phyloP scores from a whole-genome alignment of 2,329 filamentous ascomycete species.

The Cercospora brassicicola region DNA sequence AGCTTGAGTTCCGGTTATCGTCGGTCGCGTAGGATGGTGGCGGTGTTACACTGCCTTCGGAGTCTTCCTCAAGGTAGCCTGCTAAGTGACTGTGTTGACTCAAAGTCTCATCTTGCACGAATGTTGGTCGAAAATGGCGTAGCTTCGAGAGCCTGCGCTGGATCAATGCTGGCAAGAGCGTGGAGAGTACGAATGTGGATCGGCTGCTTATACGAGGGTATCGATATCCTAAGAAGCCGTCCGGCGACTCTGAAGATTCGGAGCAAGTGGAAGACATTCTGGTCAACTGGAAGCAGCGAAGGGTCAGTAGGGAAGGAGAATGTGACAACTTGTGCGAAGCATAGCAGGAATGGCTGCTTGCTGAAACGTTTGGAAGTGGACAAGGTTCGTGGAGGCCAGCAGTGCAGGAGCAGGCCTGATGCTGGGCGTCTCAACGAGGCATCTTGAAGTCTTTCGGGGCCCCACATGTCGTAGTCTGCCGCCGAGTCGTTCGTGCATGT shows the following conservation, averaged over 20 bases:
- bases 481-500: constrained; percentile 19
- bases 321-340: neutral
- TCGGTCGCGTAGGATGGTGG: constrained; percentile 38
- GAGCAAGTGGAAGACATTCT: constrained; percentile 8
- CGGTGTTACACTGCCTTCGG: constrained; percentile 36
- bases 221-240: neutral
- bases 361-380: constrained; percentile 2
- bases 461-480: neutral
- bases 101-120: constrained; percentile 13
- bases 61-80: constrained; percentile 26
- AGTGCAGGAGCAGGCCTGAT: neutral
- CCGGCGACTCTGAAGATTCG: neutral
- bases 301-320: neutral
- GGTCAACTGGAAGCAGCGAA: neutral
- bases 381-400: neutral
- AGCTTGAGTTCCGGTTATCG: constrained; percentile 7
- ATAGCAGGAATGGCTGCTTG: neutral
- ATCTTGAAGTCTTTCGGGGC: neutral
- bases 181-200: constrained; percentile 52
- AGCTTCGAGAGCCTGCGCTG: constrained; percentile 55
- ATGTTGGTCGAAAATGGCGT: constrained; percentile 44
- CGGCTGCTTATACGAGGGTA: neutral
- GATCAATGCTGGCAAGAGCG: constrained; percentile 56
- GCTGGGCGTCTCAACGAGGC: neutral
- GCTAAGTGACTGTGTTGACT: constrained; percentile 9